These are phyloP conservation scores for Leishmania arabica DNA, from an alignment of 208 protist species.

Conservation along the genomic window DNA sequence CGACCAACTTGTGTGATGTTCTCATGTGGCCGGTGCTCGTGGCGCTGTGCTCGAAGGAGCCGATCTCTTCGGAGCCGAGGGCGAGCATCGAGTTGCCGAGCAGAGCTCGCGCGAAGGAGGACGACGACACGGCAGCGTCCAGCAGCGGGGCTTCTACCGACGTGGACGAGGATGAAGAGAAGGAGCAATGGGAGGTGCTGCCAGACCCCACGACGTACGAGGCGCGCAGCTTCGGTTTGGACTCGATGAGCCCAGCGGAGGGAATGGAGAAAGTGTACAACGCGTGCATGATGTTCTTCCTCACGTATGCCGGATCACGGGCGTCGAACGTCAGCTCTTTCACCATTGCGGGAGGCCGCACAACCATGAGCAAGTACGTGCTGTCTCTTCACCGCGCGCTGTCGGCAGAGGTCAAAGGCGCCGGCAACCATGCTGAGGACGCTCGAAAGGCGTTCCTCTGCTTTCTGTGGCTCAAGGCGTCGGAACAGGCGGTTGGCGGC, in stretches of 20 bases:
- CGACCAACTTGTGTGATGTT: slow-evolving; percentile 45
- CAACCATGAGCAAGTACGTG: slow-evolving; percentile 54
- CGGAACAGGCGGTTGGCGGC: slow-evolving; percentile 37
- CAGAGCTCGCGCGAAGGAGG: background rate
- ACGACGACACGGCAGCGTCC: background rate
- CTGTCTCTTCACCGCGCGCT: slow-evolving; percentile 59
- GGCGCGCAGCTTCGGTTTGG: slow-evolving; percentile 46
- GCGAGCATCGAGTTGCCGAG: background rate
- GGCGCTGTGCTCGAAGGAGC: slow-evolving; percentile 16
- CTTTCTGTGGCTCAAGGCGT: slow-evolving; percentile 56
- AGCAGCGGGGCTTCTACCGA: slow-evolving; percentile 1
- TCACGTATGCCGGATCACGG: slow-evolving; percentile 37
- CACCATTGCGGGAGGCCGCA: slow-evolving; percentile 22
- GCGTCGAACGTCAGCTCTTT: slow-evolving; percentile 26
- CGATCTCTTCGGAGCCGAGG: background rate
- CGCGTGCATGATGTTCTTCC: slow-evolving; percentile 42
- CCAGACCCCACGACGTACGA: slow-evolving; percentile 23
- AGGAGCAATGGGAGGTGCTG: slow-evolving; percentile 44
- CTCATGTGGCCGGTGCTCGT: slow-evolving; percentile 52
- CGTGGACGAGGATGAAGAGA: slow-evolving; percentile 31
- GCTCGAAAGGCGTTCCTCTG: slow-evolving; percentile 51
- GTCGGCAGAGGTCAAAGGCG: slow-evolving; percentile 33
- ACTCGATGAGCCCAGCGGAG: slow-evolving; percentile 33
- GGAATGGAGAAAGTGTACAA: slow-evolving; percentile 52
- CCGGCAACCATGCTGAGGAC: slow-evolving; percentile 43